Percentiles rank a stretch among this genome's conserved stretches.
These are phyloP conservation scores for Russula emetica DNA, from an alignment of 768 basidiomycete species.

Conservation along the genomic window DNA sequence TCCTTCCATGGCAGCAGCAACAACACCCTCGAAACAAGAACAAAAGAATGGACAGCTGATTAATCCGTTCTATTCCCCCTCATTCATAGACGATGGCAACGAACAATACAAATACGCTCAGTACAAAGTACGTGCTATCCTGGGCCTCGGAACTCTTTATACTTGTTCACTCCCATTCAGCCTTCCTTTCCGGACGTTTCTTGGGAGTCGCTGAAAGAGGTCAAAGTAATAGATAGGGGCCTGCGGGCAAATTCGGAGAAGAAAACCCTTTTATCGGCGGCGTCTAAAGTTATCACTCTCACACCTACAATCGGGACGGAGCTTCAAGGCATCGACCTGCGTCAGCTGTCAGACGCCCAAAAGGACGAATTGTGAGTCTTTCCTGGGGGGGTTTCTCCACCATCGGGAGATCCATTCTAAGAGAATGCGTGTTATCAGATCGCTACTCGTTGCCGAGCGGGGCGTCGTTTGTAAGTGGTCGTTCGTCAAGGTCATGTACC, in stretches of 20 bases:
- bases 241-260: constrained; percentile 67
- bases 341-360: constrained; percentile 59
- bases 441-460: constrained; percentile 68
- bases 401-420: neutral
- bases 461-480: constrained; percentile 63
- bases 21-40: neutral
- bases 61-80: constrained; percentile 70
- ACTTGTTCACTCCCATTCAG: constrained; percentile 35
- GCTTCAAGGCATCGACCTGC: constrained; percentile 65
- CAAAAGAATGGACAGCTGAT: constrained; percentile 32
- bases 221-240: constrained; percentile 62
- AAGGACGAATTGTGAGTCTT: constrained; percentile 71
- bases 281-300: constrained; percentile 60
- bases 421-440: constrained; percentile 38
- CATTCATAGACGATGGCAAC: constrained; percentile 39
- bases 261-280: constrained; percentile 58
- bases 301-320: constrained; percentile 76
- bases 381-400: neutral
- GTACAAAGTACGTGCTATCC: constrained; percentile 47
- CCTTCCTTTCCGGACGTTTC: constrained; percentile 58
- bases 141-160: neutral
- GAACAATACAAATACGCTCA: constrained; percentile 50
- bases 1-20: constrained; percentile 20
- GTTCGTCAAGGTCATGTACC: too few relatives aligned
- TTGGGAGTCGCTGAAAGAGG: constrained; percentile 59